Base-by-base conservation (phyloP, 306 rosid species). In the Cicer pinnatifidum region DNA sequence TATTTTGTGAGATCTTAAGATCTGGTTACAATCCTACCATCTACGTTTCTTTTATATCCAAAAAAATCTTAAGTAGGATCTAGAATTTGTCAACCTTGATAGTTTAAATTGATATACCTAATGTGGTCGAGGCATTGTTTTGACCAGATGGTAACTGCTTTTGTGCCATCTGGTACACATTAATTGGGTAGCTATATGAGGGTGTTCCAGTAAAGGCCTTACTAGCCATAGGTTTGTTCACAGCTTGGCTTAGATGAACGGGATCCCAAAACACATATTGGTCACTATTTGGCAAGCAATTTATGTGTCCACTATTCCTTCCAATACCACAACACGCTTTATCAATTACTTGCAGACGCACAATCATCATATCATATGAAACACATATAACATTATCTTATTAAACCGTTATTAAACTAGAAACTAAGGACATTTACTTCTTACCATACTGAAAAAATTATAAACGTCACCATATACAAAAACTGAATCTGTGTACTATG, bases 221-320 rank as follows among this genome's bases (percentile, higher is more conserved):
- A 1, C 4, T 15, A 67, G 82, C 77, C 48, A 85, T 7, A 61
- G 81, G 20, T 38, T 52, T 13, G 53, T 59, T 41, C 6, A 17
- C 77, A 71, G 77, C 77, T 12, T 84, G 41, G 1, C 71, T 71
- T 0, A 77, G 85, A 53, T 81, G 84, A 35, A 65, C 82, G n/a
- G 85, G 77, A 65, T 86, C 87, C 87, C 87, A 83, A 28, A 86
- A 86, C 52, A 83, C 73, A 66, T 75, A 68, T 38, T 81, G 60
- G 69, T 78, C 70, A 45, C 87, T 81, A 17, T 62, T 35, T 37
- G 84, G 84, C 19, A 83, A 67, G 44, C 87, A 86, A 9, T 77
- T 67, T 70, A 81, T 72, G 28, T 12, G 76, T 16, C 82, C 80
- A 39, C 3, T 23, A 37, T 71, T 71, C 73, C 68, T 74, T 69